These are phyloP conservation scores for Lentinus tigrinus DNA, from an alignment of 768 basidiomycete species.

Conservation along the genomic window DNA sequence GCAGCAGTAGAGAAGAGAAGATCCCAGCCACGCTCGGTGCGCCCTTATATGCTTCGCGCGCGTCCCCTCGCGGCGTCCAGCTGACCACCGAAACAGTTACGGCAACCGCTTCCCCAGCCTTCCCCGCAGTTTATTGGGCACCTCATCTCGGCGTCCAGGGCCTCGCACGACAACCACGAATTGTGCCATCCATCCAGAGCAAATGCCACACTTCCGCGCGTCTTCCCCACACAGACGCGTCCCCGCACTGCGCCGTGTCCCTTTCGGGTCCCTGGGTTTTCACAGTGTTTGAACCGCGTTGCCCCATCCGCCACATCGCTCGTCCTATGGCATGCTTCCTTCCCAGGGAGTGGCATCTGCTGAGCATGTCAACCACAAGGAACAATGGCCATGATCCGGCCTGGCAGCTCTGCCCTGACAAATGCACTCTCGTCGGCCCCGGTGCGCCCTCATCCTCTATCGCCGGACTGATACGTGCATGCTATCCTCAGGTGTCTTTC, in stretches of 20 bases:
- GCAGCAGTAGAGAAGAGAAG: not conserved
- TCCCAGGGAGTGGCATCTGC: slow-evolving; percentile 2
- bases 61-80: slow-evolving; percentile 6
- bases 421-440: not conserved
- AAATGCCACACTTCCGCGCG: not conserved
- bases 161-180: slow-evolving; percentile 11
- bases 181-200: slow-evolving; percentile 2
- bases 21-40: not conserved
- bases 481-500: not conserved
- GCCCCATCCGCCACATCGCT: not conserved
- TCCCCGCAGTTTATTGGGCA: slow-evolving; percentile 6
- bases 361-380: not conserved
- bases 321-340: not conserved
- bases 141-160: slow-evolving; percentile 2
- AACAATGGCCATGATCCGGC: slow-evolving; percentile 6
- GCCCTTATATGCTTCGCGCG: slow-evolving; percentile 10
- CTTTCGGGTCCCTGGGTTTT: too few relatives aligned
- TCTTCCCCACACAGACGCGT: slow-evolving; percentile 13
- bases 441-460: not conserved
- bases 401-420: not conserved
- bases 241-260: not conserved
- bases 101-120: slow-evolving; percentile 4
- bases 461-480: not conserved
- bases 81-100: slow-evolving; percentile 14
- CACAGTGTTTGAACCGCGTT: not conserved